Percentiles rank a stretch among this genome's conserved stretches.
These are phyloP conservation scores for Dioszegia crocea DNA, from an alignment of 768 basidiomycete species.

Conservation along the genomic window DNA sequence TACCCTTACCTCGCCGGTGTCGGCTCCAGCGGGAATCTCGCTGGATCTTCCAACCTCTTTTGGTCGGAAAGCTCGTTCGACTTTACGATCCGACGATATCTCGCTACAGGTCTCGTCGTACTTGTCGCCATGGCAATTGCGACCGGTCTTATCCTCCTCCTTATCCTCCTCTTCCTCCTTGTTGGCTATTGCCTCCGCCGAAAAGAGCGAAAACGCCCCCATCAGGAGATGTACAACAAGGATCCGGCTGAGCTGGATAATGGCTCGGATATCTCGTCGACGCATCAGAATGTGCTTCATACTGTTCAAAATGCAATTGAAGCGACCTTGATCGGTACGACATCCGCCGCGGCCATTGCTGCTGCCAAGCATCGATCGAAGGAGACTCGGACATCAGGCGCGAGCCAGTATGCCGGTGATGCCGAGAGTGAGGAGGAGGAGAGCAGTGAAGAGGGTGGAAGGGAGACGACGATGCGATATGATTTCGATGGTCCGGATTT, in stretches of 20 bases:
- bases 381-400: background rate
- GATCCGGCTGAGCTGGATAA: slow-evolving; percentile 13
- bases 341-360: slow-evolving; percentile 19
- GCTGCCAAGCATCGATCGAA: slow-evolving; percentile 16
- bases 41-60: slow-evolving; percentile 73
- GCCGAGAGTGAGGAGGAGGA: slow-evolving; percentile 28
- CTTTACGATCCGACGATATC: slow-evolving; percentile 67
- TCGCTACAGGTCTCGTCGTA: slow-evolving; percentile 89
- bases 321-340: slow-evolving; percentile 23
- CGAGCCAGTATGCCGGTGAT: slow-evolving; percentile 3
- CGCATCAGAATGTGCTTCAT: slow-evolving; percentile 39
- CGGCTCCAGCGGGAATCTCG: slow-evolving; percentile 63
- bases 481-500: slow-evolving; percentile 45
- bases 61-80: slow-evolving; percentile 50
- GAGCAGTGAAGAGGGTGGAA: slow-evolving; percentile 36
- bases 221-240: slow-evolving; percentile 24
- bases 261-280: slow-evolving; percentile 27
- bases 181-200: slow-evolving; percentile 34
- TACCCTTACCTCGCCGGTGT: slow-evolving; percentile 76
- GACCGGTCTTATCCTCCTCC: slow-evolving; percentile 64
- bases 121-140: slow-evolving; percentile 95
- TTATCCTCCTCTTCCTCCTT: slow-evolving; percentile 45
- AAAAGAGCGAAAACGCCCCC: slow-evolving; percentile 19
- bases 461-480: slow-evolving; percentile 47
- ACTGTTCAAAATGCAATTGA: slow-evolving; percentile 35